A percentile compares a stretch with the other conserved stretches of the same genome.
Evolutionary conservation across 164 flowering plant species (phyloP).

Genomic region (Cinnamomum micranthum): DNA sequence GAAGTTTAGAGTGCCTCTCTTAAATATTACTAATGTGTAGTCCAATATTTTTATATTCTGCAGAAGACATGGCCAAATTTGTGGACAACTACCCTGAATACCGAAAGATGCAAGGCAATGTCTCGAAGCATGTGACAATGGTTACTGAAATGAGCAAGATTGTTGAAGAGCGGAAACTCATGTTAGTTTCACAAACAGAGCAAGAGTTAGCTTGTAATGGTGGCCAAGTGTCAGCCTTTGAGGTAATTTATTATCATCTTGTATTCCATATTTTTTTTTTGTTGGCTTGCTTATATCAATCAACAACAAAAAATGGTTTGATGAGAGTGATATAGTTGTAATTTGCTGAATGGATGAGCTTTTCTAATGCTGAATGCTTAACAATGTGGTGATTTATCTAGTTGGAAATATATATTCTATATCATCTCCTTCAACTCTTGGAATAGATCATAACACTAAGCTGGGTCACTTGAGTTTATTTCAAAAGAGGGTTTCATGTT

Average conservation of each 20-base stretch:
- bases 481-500: too few relatives aligned
- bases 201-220: constrained; percentile 98
- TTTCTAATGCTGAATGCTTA: too few relatives aligned
- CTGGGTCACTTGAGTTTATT: too few relatives aligned
- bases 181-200: constrained; percentile 92
- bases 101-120: constrained; percentile 95
- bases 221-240: constrained; percentile 93
- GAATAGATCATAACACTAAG: too few relatives aligned
- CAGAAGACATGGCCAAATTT: constrained; percentile 99
- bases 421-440: too few relatives aligned
- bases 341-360: background rate
- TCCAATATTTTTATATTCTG: constrained; percentile 20
- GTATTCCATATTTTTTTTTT: background rate
- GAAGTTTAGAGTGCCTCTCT: background rate
- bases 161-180: constrained; percentile 87
- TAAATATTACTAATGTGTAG: background rate
- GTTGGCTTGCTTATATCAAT: background rate
- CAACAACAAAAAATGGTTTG: background rate
- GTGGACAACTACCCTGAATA: constrained; percentile 97
- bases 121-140: constrained; percentile 93
- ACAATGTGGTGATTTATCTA: too few relatives aligned
- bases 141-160: constrained; percentile 97
- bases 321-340: background rate
- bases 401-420: too few relatives aligned
- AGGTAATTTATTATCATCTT: constrained; percentile 42